Base-by-base conservation (phyloP, 1,139 yeast species). In the Lodderomyces parapsilosis region DNA sequence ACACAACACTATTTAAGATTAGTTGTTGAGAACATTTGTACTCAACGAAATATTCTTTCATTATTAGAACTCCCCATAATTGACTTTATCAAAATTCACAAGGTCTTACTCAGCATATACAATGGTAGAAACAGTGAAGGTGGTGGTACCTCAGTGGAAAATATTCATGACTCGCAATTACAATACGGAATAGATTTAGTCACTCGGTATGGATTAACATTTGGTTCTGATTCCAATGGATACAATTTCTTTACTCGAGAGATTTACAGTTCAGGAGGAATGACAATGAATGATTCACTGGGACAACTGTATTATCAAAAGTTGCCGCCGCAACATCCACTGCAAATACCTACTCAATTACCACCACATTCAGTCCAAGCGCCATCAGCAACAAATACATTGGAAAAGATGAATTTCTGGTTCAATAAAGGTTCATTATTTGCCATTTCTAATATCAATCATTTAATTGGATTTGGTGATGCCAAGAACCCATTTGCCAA, bases 11-110 rank as follows among this genome's bases (percentile, higher is more conserved):
- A 86, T 56, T 71, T 86, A 59, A 73, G 85, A 53, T 71, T 85
- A 62, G 90, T 86, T 27, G 86, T 86, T 44, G 93, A 85, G 53
- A 85, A 85, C 55, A 86, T 85, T 50, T 84, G 83, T 53, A 78
- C 86, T 38, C 91, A 83, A 58, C 68, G 91, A 54, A 78, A 85
- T 67, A 66, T 85, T 56, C 65, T 80, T 43, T 78, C 80, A 15
- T 64, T 78, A 32, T 65, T 76, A 42, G 86, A 78, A 58, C 72
- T 79, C 59, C 80, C 83, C 15, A 79, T 80, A 51, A 78, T 81
- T 52, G 87, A 82, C 54, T 81, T 81, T 54, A 81, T 81, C 41
- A 81, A 81, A 54, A 80, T 80, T 41, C 86, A 80, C 59, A 81
- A 80, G 57, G 83, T 80, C 13, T 62, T 80, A 41, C 62, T 79